phyloP scores from a whole-genome alignment of 768 basidiomycete species.

The Tulasnella calospora region DNA sequence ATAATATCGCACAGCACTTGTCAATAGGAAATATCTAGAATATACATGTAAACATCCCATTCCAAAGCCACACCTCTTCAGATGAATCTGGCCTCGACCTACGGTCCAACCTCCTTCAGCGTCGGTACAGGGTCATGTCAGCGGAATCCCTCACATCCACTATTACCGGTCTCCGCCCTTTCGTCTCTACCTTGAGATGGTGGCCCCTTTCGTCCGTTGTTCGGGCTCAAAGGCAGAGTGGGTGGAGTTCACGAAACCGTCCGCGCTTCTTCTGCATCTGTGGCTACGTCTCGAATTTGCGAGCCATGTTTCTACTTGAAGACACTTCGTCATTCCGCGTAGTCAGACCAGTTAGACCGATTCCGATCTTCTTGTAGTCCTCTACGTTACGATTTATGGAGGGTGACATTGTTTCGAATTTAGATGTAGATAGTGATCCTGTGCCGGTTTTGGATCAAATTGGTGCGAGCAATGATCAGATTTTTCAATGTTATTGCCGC shows the following conservation, averaged over 20 bases:
- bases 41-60: not conserved
- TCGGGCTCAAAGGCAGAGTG: not conserved
- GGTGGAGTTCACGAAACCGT: slow-evolving; percentile 12
- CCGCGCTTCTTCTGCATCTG: not conserved
- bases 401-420: not conserved
- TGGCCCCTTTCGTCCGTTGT: not conserved
- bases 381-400: not conserved
- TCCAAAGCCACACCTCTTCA: too few species aligned
- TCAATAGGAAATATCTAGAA: not conserved
- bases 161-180: slow-evolving; percentile 2
- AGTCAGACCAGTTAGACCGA: not conserved
- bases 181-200: not conserved
- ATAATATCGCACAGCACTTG: too few species aligned
- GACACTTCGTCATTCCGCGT: not conserved
- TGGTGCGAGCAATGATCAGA: not conserved
- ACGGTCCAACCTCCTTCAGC: too few species aligned
- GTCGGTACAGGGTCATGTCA: not conserved
- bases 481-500: not conserved
- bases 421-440: not conserved
- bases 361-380: not conserved
- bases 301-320: not conserved
- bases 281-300: not conserved
- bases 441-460: not conserved
- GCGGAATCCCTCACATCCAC: slow-evolving; percentile 13
- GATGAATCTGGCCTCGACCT: too few species aligned